phyloP scores from a whole-genome alignment of 2,329 filamentous ascomycete species.

The Capronia coronata region DNA sequence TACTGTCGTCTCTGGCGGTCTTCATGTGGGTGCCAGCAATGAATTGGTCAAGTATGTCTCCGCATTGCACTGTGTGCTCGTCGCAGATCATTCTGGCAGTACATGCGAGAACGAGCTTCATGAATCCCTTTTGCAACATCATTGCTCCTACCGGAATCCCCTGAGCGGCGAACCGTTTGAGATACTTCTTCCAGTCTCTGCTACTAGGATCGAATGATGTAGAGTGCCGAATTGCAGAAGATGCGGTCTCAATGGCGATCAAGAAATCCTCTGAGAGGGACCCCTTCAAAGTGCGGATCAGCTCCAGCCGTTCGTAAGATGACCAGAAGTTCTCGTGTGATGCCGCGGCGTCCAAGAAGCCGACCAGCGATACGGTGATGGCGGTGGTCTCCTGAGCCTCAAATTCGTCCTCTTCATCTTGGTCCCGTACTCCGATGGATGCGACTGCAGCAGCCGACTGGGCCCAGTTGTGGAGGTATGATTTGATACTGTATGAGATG shows the following conservation, averaged over 20 bases:
- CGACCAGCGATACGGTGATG: slow-evolving; percentile 76
- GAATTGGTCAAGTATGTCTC: slow-evolving; percentile 67
- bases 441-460: slow-evolving; percentile 53
- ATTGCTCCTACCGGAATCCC: slow-evolving; percentile 83
- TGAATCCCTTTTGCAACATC: slow-evolving; percentile 82
- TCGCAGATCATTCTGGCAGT: slow-evolving; percentile 67
- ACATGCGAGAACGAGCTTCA: slow-evolving; percentile 72
- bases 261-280: slow-evolving; percentile 80
- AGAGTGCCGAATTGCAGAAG: slow-evolving; percentile 82
- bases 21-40: slow-evolving; percentile 51
- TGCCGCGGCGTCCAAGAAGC: slow-evolving; percentile 78
- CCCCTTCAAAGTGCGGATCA: slow-evolving; percentile 65
- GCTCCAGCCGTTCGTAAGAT: slow-evolving; percentile 61
- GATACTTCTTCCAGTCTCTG: slow-evolving; percentile 81
- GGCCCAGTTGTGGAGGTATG: slow-evolving; percentile 66
- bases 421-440: slow-evolving; percentile 50
- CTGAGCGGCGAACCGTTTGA: slow-evolving; percentile 72
- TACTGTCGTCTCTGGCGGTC: slow-evolving; percentile 27
- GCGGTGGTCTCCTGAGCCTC: slow-evolving; percentile 63
- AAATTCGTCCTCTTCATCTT: slow-evolving; percentile 46
- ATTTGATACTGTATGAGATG: slow-evolving; percentile 60
- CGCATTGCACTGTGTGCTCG: slow-evolving; percentile 51
- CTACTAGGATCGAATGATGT: slow-evolving; percentile 58
- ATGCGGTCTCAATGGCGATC: slow-evolving; percentile 77
- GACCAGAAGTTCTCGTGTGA: slow-evolving; percentile 76